These are phyloP conservation scores for Tephrocybe rancida DNA, from an alignment of 768 basidiomycete species.

Conservation along the genomic window DNA sequence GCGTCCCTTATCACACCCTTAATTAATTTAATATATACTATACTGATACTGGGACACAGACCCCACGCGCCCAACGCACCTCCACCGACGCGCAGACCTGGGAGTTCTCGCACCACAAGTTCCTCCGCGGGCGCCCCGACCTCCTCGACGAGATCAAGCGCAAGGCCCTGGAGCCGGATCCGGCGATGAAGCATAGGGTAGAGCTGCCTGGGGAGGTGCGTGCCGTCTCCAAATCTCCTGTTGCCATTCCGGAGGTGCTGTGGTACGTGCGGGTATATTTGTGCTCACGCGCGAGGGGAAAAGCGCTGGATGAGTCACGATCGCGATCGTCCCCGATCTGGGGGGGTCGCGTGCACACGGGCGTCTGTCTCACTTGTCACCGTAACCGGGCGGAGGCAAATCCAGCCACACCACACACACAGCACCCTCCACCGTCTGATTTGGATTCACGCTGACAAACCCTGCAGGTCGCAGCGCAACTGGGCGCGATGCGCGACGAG, in stretches of 20 bases:
- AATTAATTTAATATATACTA: not conserved
- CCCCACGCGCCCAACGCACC: conserved; percentile 81
- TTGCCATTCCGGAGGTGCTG: not conserved
- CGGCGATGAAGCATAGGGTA: conserved; percentile 67
- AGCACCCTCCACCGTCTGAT: too few species aligned
- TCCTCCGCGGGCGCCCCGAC: conserved; percentile 79
- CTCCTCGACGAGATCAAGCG: conserved; percentile 85
- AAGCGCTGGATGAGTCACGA: too few species aligned
- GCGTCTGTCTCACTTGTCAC: too few species aligned
- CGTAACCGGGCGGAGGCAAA: too few species aligned
- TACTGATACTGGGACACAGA: conserved; percentile 37
- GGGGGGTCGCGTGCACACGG: too few species aligned
- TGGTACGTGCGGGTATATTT: too few species aligned
- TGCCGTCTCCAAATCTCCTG: conserved; percentile 10
- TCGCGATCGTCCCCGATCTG: too few species aligned
- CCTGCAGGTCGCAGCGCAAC: conserved; percentile 57
- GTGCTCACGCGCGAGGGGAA: too few species aligned
- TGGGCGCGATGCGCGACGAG: conserved; percentile 72
- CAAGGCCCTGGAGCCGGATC: conserved; percentile 83
- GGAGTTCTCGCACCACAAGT: conserved; percentile 90
- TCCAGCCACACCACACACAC: too few species aligned
- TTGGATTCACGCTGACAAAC: not conserved
- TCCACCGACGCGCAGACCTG: conserved; percentile 82
- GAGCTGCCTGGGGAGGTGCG: conserved; percentile 82
- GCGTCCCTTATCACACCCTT: conserved; percentile 25